These are phyloP conservation scores for Zychaea mexicana DNA, from an alignment of 371 early-diverging fungal species.

Conservation along the genomic window DNA sequence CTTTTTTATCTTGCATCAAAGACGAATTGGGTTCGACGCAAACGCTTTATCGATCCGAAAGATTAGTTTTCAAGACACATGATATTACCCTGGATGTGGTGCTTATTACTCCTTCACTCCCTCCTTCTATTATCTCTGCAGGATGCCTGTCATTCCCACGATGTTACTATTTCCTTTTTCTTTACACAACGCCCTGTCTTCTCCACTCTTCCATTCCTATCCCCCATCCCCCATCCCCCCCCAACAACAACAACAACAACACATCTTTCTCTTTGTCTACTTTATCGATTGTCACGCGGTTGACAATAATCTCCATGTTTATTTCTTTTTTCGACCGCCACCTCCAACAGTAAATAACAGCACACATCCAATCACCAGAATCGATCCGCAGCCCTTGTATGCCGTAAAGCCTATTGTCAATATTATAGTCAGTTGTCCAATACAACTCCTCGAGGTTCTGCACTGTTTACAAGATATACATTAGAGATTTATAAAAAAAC, in stretches of 20 bases:
- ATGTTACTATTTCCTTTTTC: too few relatives aligned
- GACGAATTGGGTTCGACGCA: background rate
- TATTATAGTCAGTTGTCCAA: background rate
- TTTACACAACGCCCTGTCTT: too few relatives aligned
- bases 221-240: too few relatives aligned
- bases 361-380: conserved; percentile 54
- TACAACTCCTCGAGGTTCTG: background rate
- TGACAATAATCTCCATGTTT: background rate
- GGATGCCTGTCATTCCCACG: conserved; percentile 8
- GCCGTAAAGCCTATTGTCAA: conserved; percentile 40
- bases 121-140: background rate
- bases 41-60: conserved; percentile 5
- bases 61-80: background rate
- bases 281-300: conserved; percentile 1
- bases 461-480: background rate
- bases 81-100: background rate
- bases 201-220: too few relatives aligned
- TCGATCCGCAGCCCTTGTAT: conserved; percentile 50
- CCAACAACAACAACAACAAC: background rate
- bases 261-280: background rate
- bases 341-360: conserved; percentile 43
- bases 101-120: too few relatives aligned
- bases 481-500: too few relatives aligned
- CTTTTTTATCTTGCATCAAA: conserved; percentile 3
- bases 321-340: conserved; percentile 7